Conservation (phyloP, 495 filamentous ascomycete species). For the Aspergillus funiculosus region DNA sequence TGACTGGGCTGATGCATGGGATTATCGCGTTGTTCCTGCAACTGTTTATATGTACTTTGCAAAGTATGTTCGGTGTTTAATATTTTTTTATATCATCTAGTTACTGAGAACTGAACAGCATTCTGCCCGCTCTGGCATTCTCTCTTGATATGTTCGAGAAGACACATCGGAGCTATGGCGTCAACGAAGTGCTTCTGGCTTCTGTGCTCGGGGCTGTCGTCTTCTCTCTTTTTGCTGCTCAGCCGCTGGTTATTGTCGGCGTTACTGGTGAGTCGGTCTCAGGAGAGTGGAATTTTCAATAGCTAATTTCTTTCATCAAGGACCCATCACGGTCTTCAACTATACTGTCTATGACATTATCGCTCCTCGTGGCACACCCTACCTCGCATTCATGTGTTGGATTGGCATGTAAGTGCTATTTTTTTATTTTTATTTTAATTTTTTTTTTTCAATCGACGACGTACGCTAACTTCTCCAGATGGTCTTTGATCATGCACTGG, state of each 20-base stretch:
- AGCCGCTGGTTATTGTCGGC: constrained; percentile 82
- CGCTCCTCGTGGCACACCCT: constrained; percentile 59
- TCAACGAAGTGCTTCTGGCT: constrained; percentile 77
- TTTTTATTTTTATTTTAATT: background rate
- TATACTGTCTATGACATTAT: constrained; percentile 86
- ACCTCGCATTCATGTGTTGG: constrained; percentile 81
- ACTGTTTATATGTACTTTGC: constrained; percentile 90
- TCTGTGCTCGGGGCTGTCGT: constrained; percentile 74
- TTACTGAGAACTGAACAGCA: constrained; percentile 43
- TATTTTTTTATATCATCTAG: background rate
- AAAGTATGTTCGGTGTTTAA: constrained; percentile 50
- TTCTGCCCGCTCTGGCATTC: constrained; percentile 76
- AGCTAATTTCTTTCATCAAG: constrained; percentile 24
- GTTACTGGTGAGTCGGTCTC: constrained; percentile 57
- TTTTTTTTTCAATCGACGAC: background rate
- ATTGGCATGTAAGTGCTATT: constrained; percentile 57
- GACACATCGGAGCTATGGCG: constrained; percentile 71
- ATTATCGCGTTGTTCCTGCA: constrained; percentile 74
- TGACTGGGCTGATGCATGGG: constrained; percentile 80
- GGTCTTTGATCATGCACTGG: constrained; percentile 79
- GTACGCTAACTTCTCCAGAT: constrained; percentile 36
- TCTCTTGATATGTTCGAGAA: constrained; percentile 82
- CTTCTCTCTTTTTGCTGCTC: constrained; percentile 67
- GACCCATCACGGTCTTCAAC: constrained; percentile 82
- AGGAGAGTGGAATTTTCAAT: background rate